Evolutionary conservation across 768 basidiomycete species (phyloP).

Genomic region (Suillus spraguei): DNA sequence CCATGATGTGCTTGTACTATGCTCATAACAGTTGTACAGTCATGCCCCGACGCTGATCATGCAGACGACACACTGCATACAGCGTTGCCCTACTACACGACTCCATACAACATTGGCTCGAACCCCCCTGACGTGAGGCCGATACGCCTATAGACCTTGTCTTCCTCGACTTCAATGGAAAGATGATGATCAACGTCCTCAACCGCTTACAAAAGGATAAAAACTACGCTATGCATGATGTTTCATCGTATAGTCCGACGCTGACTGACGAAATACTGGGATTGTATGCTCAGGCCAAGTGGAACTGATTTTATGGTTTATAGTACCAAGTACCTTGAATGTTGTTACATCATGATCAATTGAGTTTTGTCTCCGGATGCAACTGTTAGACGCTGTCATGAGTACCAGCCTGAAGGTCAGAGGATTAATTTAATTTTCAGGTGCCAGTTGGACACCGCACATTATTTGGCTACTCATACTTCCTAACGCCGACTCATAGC

Average conservation of each 20-base stretch:
- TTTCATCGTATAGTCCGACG: constrained; percentile 52
- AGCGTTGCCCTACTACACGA: constrained; percentile 55
- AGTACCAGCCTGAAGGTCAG: no score
- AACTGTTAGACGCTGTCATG: no score
- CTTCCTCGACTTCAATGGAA: constrained; percentile 70
- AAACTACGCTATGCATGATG: constrained; percentile 54
- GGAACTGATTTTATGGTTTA: no score
- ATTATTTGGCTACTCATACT: no score
- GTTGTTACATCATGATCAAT: no score
- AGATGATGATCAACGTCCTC: constrained; percentile 51
- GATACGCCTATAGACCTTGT: constrained; percentile 69
- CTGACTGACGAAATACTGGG: constrained; percentile 40
- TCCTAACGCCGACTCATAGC: no score
- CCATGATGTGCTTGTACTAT: not conserved
- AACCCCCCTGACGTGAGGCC: constrained; percentile 48
- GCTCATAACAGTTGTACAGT: constrained; percentile 34
- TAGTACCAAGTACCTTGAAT: no score
- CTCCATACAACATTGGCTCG: constrained; percentile 63
- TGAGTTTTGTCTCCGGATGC: no score
- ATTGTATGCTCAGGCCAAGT: constrained; percentile 30
- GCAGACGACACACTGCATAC: constrained; percentile 67
- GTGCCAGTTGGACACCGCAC: no score
- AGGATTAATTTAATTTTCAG: no score
- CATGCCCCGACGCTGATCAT: constrained; percentile 68
- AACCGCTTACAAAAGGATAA: constrained; percentile 57